These are phyloP conservation scores for Phytophthora brassicae DNA, from an alignment of 352 stramenopile genomes.

Conservation along the genomic window DNA sequence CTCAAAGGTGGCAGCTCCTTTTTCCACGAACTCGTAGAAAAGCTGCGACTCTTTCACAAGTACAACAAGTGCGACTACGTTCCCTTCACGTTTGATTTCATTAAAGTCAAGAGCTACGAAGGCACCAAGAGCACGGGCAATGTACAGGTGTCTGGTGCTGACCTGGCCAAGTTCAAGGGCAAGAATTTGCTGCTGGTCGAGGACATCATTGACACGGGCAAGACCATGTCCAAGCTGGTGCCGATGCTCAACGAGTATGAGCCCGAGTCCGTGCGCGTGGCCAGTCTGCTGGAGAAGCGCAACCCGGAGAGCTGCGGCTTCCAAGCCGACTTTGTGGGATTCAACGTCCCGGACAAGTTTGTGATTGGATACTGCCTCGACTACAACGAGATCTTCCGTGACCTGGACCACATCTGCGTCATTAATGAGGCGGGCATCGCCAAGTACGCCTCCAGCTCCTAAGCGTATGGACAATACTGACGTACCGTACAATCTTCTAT, in stretches of 20 bases:
- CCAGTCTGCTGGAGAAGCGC: constrained; percentile 94
- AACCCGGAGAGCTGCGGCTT: constrained; percentile 89
- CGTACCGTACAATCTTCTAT: not conserved
- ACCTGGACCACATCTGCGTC: constrained; percentile 95
- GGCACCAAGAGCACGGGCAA: constrained; percentile 90
- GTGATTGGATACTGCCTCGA: constrained; percentile 96
- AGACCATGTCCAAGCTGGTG: constrained; percentile 92
- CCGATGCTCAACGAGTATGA: constrained; percentile 82
- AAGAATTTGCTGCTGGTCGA: constrained; percentile 95
- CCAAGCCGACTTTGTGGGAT: constrained; percentile 94
- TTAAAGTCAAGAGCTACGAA: constrained; percentile 95
- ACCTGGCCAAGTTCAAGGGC: constrained; percentile 84
- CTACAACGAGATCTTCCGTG: constrained; percentile 97
- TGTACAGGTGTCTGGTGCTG: constrained; percentile 88
- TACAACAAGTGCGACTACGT: constrained; percentile 89
- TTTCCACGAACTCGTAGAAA: constrained; percentile 88
- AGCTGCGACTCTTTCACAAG: constrained; percentile 84
- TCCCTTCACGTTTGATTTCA: constrained; percentile 94
- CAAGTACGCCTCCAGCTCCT: constrained; percentile 69
- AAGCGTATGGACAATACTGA: constrained; percentile 18
- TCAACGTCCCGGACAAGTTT: constrained; percentile 96
- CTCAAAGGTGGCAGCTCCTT: constrained; percentile 91
- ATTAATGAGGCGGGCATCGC: constrained; percentile 93
- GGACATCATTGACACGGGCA: constrained; percentile 98
- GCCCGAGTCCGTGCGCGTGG: constrained; percentile 87